Percentiles rank a stretch among this genome's conserved stretches.
Evolutionary conservation across 352 stramenopile genomes (phyloP).

Genomic region (Phytophthora litchii): DNA sequence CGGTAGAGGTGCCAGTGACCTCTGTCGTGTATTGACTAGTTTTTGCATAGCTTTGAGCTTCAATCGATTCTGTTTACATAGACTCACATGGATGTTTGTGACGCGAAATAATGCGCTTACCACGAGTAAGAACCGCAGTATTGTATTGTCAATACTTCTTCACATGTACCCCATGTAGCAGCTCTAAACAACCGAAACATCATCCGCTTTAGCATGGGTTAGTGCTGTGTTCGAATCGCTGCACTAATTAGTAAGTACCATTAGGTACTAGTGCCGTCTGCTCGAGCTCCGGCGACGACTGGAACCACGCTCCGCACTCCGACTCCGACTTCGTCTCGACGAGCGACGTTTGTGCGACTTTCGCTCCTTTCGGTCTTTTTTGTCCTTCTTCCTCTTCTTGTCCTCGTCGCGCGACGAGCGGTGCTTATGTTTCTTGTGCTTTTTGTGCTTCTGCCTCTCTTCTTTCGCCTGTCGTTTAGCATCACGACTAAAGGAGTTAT

Average conservation of each 20-base stretch:
- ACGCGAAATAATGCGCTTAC: conserved; percentile 13
- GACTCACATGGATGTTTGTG: conserved; percentile 7
- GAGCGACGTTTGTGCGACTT: conserved; percentile 37
- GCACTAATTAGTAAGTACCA: no score
- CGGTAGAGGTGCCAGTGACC: conserved; percentile 19
- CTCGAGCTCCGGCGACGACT: conserved; percentile 20
- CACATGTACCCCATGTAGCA: no score
- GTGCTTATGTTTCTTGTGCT: conserved; percentile 47
- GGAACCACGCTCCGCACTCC: conserved; percentile 20
- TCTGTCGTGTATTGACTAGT: conserved; percentile 40
- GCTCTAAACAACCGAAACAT: no score
- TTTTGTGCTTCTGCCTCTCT: conserved; percentile 38
- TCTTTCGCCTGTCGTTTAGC: conserved; percentile 22
- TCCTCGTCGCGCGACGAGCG: conserved; percentile 33
- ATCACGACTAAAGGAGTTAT: conserved; percentile 3
- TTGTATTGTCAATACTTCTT: no score
- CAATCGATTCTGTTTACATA: conserved; percentile 48
- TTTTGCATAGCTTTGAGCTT: conserved; percentile 40
- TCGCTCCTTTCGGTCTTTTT: conserved; percentile 33
- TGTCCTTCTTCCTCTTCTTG: conserved; percentile 32
- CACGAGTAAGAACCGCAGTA: no score
- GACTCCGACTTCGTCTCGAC: conserved; percentile 37
- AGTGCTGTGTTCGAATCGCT: no score
- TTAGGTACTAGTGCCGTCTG: conserved; percentile 15
- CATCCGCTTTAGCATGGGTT: no score